Evolutionary conservation across 192 early-diverging fungal genomes (phyloP).

Genomic region (Coemansia sp.): DNA sequence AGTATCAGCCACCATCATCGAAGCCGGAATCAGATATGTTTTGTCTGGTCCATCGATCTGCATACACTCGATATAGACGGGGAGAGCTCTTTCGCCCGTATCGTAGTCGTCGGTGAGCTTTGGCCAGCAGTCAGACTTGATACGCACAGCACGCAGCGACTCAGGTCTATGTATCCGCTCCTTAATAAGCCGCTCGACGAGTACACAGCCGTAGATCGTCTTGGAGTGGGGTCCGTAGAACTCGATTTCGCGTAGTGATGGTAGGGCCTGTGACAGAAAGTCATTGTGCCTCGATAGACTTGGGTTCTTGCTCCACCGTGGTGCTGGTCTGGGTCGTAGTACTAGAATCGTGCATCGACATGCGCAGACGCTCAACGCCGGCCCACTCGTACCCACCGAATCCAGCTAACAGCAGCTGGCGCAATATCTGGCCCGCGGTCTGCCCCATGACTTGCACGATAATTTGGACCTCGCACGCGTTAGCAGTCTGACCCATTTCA

Average conservation of each 20-base stretch:
- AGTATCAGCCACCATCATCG: too few species aligned
- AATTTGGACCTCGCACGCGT: conserved; percentile 7
- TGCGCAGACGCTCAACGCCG: not conserved
- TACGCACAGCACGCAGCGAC: too few species aligned
- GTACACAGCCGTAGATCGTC: too few species aligned
- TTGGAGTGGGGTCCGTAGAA: too few species aligned
- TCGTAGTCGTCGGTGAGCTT: not conserved
- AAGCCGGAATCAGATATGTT: too few species aligned
- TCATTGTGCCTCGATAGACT: not conserved
- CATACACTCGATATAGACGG: too few species aligned
- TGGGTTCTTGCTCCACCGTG: not conserved
- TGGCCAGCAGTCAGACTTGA: too few species aligned
- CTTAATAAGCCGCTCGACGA: too few species aligned
- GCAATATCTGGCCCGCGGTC: not conserved
- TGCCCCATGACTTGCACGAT: not conserved
- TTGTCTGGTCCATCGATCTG: too few species aligned
- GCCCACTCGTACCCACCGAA: not conserved
- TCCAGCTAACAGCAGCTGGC: not conserved
- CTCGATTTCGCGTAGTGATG: not conserved
- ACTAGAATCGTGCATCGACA: not conserved
- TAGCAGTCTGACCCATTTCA: not conserved
- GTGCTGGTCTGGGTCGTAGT: not conserved
- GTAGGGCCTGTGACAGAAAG: conserved; percentile 8
- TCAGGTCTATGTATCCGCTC: too few species aligned
- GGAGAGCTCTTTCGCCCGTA: too few species aligned